Evolutionary conservation across 2,329 filamentous ascomycete genomes (phyloP).

Genomic region (Phymatotrichopsis omnivora): DNA sequence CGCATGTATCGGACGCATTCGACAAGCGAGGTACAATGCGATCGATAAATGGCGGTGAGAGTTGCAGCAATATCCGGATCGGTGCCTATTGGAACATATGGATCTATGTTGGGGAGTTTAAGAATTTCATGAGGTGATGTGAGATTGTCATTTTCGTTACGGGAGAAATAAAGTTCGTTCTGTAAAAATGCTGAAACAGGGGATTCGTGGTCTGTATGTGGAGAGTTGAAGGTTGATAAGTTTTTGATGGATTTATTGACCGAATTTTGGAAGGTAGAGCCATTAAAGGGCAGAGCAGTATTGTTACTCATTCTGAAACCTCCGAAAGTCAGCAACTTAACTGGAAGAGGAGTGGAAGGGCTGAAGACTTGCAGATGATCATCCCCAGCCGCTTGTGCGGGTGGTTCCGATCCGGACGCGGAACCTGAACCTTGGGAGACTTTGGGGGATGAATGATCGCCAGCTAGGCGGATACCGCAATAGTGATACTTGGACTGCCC

Average conservation of each 20-base stretch:
- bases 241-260: slow-evolving; percentile 24
- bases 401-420: slow-evolving; percentile 30
- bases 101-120: slow-evolving; percentile 68
- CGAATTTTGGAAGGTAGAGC: slow-evolving; percentile 23
- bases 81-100: slow-evolving; percentile 68
- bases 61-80: slow-evolving; percentile 81
- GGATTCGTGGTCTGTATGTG: slow-evolving; percentile 20
- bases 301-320: slow-evolving; percentile 26
- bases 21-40: slow-evolving; percentile 88
- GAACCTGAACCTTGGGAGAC: slow-evolving; percentile 34
- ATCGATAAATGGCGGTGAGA: slow-evolving; percentile 76
- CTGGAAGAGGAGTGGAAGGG: slow-evolving; percentile 22
- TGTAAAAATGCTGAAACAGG: slow-evolving; percentile 27
- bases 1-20: slow-evolving; percentile 95
- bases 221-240: slow-evolving; percentile 23
- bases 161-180: slow-evolving; percentile 28
- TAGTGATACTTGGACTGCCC: slow-evolving; percentile 99
- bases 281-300: slow-evolving; percentile 25
- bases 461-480: slow-evolving; percentile 33
- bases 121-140: slow-evolving; percentile 28
- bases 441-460: slow-evolving; percentile 44
- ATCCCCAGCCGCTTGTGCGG: slow-evolving; percentile 31
- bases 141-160: slow-evolving; percentile 26
- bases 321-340: slow-evolving; percentile 27
- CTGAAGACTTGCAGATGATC: slow-evolving; percentile 31